Evolutionary conservation across 257 asterid species (phyloP), one percentile per base, ranked within the genome.

Genomic region (Gentiana straminea): DNA sequence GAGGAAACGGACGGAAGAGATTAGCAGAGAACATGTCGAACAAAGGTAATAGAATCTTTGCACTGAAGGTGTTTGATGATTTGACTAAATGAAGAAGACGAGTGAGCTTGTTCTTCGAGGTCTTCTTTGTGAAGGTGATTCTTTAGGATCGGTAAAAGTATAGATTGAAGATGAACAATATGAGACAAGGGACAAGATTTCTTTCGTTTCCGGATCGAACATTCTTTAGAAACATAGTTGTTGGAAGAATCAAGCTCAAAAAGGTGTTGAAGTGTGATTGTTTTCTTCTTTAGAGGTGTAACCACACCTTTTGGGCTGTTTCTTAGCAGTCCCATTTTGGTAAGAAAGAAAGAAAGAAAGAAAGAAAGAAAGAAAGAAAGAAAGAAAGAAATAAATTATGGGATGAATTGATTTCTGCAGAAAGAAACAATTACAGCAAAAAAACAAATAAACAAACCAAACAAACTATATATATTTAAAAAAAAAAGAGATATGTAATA

Each of bases 1-100:
- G 80, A 2, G 84, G 80, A 33, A 82, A 82, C 4, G 90, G 81
- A 45, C 94, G 82, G 70, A 82, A 88, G 56, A 88, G 83, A 73
- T 84, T 80, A 35, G 68, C 61, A 0, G 84, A 73, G 49, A 84
- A 64, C 94, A 88, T 77, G 3, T 61, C 54, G 58, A 82, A 82
- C 53, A 88, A 73, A 41, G 88, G 73, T 5, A 80, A 63, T 3
- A 84, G 63, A 36, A 77, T 54, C 43, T 76, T 75, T 36, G 37
- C 4, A 11, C 70, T 67, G 11, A 75, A 55, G 1, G 77, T 68
- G 56, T 67, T 78, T 37, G 51, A 58, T 5, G 87, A 61, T 53
- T 74, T 82, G 0, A 84, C 1, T 51, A 77, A 39, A 12, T 83
- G 67, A 24, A 75, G 75, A 55, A 88, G 83, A 41, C 68, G 77